Evolutionary conservation across 805 yeast genomes (phyloP).

Genomic region (Candida sonorensis): DNA sequence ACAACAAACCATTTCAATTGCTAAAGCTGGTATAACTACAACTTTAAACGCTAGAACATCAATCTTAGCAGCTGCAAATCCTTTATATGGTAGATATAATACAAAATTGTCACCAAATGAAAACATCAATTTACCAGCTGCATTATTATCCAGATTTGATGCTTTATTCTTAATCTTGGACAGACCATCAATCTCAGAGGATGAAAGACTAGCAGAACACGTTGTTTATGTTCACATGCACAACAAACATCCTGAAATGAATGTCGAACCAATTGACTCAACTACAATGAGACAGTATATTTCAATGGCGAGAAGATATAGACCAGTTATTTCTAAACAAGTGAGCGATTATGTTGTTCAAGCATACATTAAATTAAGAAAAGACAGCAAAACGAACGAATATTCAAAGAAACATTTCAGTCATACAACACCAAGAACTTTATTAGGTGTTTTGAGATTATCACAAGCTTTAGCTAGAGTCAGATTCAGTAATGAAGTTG

Average conservation of each 20-base stretch:
- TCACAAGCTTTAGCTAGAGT: conserved; percentile 92
- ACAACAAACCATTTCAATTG: conserved; percentile 94
- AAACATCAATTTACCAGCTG: conserved; percentile 95
- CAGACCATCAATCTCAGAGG: conserved; percentile 70
- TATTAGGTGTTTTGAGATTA: conserved; percentile 83
- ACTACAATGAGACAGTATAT: conserved; percentile 80
- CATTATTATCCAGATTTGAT: conserved; percentile 91
- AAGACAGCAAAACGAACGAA: conserved; percentile 77
- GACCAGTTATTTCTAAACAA: conserved; percentile 78
- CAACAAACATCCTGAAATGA: conserved; percentile 75
- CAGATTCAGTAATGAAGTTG: conserved; percentile 69
- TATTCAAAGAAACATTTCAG: conserved; percentile 73
- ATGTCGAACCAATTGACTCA: conserved; percentile 71
- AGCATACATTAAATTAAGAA: conserved; percentile 85
- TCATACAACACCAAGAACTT: conserved; percentile 93
- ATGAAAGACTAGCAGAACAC: conserved; percentile 84
- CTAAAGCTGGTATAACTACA: conserved; percentile 96
- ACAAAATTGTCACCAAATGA: conserved; percentile 86
- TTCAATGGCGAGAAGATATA: conserved; percentile 72
- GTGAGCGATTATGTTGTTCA: conserved; percentile 85
- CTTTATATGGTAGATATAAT: conserved; percentile 90
- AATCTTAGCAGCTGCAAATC: conserved; percentile 97
- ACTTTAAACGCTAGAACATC: conserved; percentile 94
- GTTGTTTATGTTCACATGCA: conserved; percentile 96
- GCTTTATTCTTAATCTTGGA: conserved; percentile 81